phyloP scores from a whole-genome alignment of 2,329 filamentous ascomycete genomes.

The Aspergillus persii region DNA sequence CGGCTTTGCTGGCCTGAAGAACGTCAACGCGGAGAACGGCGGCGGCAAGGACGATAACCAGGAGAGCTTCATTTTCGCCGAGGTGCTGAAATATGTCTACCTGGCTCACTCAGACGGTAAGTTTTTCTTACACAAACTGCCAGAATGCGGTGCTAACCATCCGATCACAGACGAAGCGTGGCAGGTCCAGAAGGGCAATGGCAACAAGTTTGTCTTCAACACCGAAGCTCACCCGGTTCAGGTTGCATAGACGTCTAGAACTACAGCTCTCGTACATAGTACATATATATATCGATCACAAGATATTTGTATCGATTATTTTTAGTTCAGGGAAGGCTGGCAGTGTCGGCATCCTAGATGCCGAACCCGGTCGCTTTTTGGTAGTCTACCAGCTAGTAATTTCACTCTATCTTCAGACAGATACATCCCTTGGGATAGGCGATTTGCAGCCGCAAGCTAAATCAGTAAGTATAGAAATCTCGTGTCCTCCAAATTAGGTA shows the following conservation, averaged over 20 bases:
- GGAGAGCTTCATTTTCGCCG: slow-evolving; percentile 86
- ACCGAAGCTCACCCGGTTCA: slow-evolving; percentile 61
- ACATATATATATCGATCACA: background rate
- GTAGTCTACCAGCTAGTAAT: too few species aligned
- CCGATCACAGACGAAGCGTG: slow-evolving; percentile 53
- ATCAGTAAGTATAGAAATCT: too few species aligned
- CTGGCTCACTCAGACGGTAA: slow-evolving; percentile 59
- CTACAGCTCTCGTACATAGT: slow-evolving; percentile 8
- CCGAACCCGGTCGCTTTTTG: background rate
- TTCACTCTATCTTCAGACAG: too few species aligned
- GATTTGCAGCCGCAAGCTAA: too few species aligned
- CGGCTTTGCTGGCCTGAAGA: slow-evolving; percentile 63
- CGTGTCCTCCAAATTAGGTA: too few species aligned
- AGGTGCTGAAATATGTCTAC: slow-evolving; percentile 82
- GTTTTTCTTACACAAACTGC: background rate
- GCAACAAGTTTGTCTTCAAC: slow-evolving; percentile 61
- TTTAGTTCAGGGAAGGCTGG: background rate
- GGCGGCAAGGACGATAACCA: slow-evolving; percentile 67
- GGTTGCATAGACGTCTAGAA: slow-evolving; percentile 1
- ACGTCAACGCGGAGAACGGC: slow-evolving; percentile 65
- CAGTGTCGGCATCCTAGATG: background rate
- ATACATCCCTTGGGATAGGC: too few species aligned
- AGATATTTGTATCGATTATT: background rate
- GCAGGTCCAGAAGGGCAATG: slow-evolving; percentile 52
- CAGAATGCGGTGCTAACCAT: background rate